Conservation (phyloP, 805 yeast species). For the Hemisphaericaspora nanyangensis region DNA sequence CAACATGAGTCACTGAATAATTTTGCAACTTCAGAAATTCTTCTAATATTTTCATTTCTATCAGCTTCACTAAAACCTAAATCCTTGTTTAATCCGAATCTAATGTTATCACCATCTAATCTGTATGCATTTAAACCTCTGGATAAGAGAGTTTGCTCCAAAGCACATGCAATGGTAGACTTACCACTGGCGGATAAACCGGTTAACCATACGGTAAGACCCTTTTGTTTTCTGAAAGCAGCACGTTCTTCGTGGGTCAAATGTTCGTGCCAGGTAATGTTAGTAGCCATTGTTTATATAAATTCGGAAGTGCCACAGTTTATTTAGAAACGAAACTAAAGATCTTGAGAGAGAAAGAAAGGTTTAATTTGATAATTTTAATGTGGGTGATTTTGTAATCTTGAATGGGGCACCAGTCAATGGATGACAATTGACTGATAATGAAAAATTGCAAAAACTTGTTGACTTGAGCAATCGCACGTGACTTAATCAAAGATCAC, state of each 20-base stretch:
- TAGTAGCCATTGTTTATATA: constrained; percentile 69
- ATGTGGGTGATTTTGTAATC: neutral
- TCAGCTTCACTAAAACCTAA: constrained; percentile 89
- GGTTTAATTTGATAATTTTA: too few species aligned
- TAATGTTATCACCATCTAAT: constrained; percentile 89
- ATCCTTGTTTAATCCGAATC: constrained; percentile 94
- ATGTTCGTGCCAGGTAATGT: constrained; percentile 95
- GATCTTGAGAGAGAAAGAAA: too few species aligned
- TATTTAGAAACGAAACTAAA: too few species aligned
- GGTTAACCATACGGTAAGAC: constrained; percentile 92
- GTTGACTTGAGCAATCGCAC: constrained; percentile 1
- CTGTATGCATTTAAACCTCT: constrained; percentile 75
- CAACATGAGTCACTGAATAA: constrained; percentile 91
- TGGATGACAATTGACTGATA: too few species aligned
- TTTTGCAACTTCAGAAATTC: constrained; percentile 92
- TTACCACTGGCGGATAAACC: constrained; percentile 96
- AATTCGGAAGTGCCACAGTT: neutral
- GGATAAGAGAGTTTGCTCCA: constrained; percentile 76
- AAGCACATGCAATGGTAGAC: constrained; percentile 90
- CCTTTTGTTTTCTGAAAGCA: constrained; percentile 68
- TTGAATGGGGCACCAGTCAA: too few species aligned
- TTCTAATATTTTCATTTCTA: constrained; percentile 90
- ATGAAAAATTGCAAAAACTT: constrained; percentile 2
- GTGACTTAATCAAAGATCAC: neutral
- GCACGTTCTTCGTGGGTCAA: constrained; percentile 80